Conservation (phyloP, 257 asterid genomes). For the Penstemon davidsonii region DNA sequence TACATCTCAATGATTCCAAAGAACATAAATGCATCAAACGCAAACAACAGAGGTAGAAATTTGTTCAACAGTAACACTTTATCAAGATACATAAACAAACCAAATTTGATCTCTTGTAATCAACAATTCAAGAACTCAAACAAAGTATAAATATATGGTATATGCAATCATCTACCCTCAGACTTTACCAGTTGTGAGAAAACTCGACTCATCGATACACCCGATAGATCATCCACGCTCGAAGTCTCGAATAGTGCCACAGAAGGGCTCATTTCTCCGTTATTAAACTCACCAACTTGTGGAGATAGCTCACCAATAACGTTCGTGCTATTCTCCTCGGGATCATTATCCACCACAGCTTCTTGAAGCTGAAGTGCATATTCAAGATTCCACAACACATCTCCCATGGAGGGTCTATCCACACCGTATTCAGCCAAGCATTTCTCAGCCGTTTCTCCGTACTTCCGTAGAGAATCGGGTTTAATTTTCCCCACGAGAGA, state of each 20-base stretch:
- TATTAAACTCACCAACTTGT: conserved; percentile 37
- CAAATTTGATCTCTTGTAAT: not conserved
- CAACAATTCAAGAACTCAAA: not conserved
- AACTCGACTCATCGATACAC: conserved; percentile 65
- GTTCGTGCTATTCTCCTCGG: conserved; percentile 68
- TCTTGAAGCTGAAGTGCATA: conserved; percentile 83
- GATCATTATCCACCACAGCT: conserved; percentile 53
- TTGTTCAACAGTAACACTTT: not conserved
- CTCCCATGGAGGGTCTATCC: conserved; percentile 84
- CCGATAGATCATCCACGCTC: conserved; percentile 54
- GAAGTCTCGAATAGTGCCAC: conserved; percentile 39
- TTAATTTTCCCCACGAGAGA: conserved; percentile 54
- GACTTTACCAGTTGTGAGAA: conserved; percentile 75
- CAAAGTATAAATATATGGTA: not conserved
- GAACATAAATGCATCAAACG: not conserved
- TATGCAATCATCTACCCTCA: conserved; percentile 61
- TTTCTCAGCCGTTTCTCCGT: conserved; percentile 78
- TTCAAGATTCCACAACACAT: conserved; percentile 79
- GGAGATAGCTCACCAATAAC: conserved; percentile 66
- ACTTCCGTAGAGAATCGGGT: conserved; percentile 73
- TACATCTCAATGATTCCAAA: not conserved
- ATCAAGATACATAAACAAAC: not conserved
- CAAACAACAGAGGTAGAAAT: not conserved
- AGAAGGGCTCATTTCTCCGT: conserved; percentile 37
- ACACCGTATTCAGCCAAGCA: conserved; percentile 78